phyloP scores from a whole-genome alignment of 2,329 filamentous ascomycete genomes.

The Claviceps purpurea region DNA sequence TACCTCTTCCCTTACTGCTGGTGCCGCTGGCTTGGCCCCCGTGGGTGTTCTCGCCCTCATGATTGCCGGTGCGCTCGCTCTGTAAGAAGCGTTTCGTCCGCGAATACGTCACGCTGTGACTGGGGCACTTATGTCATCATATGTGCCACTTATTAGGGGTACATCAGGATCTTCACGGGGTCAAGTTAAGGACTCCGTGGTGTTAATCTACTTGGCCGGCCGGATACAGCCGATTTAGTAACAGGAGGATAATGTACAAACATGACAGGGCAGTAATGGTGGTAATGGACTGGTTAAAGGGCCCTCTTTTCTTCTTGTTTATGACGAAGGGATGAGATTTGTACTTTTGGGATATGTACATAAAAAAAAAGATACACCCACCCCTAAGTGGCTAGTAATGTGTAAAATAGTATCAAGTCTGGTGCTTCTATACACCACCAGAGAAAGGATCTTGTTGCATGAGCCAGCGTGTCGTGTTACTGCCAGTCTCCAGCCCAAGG shows the following conservation, averaged over 20 bases:
- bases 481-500: not conserved
- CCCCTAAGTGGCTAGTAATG: constrained; percentile 7
- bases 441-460: not conserved
- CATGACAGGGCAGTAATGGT: not conserved
- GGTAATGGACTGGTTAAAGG: constrained; percentile 5
- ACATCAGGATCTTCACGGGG: too few species aligned
- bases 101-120: not conserved
- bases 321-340: constrained; percentile 5
- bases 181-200: too few species aligned
- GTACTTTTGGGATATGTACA: not conserved
- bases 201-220: too few species aligned
- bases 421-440: not conserved
- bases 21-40: constrained; percentile 18
- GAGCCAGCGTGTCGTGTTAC: not conserved
- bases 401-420: constrained; percentile 12
- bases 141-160: not conserved
- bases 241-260: not conserved
- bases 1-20: constrained; percentile 12
- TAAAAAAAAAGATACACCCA: constrained; percentile 1
- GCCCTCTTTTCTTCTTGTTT: not conserved
- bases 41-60: constrained; percentile 20
- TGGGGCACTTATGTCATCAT: not conserved
- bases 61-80: constrained; percentile 20
- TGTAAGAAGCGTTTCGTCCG: constrained; percentile 15
- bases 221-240: too few species aligned